Conservation (phyloP, 2,329 filamentous ascomycete genomes). For the Mycosphaerella sp. region DNA sequence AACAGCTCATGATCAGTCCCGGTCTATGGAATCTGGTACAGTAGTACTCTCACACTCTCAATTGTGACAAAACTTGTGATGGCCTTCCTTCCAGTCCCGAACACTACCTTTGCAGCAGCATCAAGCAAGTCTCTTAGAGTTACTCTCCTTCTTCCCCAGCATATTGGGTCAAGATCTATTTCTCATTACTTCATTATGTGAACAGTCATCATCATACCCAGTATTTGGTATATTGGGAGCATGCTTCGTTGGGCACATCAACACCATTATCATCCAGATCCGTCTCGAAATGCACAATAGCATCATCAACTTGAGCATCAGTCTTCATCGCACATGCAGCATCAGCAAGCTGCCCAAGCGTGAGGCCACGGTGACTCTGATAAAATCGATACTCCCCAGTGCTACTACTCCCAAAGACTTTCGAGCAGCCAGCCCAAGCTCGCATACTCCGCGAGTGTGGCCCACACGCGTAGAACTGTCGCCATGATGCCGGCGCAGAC, state of each 20-base stretch:
- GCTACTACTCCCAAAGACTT: constrained; percentile 10
- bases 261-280: constrained; percentile 6
- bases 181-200: too few relatives aligned
- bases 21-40: too few relatives aligned
- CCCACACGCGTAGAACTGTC: constrained; percentile 9
- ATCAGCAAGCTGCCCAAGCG: constrained; percentile 8
- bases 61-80: constrained; percentile 21
- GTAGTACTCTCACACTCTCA: constrained; percentile 19
- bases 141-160: too few relatives aligned
- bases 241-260: constrained; percentile 1
- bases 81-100: constrained; percentile 8
- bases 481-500: constrained; percentile 9
- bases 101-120: constrained; percentile 29
- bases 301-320: constrained; percentile 7
- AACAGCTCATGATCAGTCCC: background rate
- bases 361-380: constrained; percentile 6
- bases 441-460: constrained; percentile 11
- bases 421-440: constrained; percentile 14
- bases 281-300: constrained; percentile 13
- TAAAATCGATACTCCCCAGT: constrained; percentile 10
- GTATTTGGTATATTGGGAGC: constrained; percentile 1
- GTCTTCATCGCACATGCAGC: constrained; percentile 13
- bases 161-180: too few relatives aligned
- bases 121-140: constrained; percentile 22
- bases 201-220: background rate